phyloP scores from a whole-genome alignment of 2,329 filamentous ascomycete genomes.

The Aureobasidium sp. region DNA sequence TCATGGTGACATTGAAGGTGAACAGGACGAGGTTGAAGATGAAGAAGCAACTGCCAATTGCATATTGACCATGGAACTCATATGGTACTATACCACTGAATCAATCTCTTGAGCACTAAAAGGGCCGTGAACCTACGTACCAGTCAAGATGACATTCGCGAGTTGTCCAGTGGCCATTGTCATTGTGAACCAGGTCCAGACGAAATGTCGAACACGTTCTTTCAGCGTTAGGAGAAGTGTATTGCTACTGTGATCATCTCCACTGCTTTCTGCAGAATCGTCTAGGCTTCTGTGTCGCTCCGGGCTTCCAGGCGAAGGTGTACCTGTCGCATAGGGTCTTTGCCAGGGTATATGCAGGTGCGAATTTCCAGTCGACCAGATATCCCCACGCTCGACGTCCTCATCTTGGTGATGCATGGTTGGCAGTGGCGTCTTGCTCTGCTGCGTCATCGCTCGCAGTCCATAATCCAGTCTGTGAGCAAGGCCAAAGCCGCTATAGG shows the following conservation, averaged over 20 bases:
- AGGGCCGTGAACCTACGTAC: constrained; percentile 20
- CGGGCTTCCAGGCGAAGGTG: not conserved
- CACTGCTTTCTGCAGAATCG: not conserved
- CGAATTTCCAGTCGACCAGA: constrained; percentile 1
- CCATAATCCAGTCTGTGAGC: not conserved
- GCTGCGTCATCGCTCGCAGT: not conserved
- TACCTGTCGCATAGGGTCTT: constrained; percentile 3
- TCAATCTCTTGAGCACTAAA: not conserved
- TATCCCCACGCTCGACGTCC: constrained; percentile 3
- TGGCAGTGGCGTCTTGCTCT: not conserved
- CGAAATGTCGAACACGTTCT: constrained; percentile 54
- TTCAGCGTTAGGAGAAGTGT: constrained; percentile 36
- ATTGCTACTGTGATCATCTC: not conserved
- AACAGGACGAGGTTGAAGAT: constrained; percentile 52
- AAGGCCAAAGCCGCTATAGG: not conserved
- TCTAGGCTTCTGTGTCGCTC: not conserved
- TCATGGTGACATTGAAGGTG: constrained; percentile 61
- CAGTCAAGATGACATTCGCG: constrained; percentile 49
- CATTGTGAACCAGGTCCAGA: constrained; percentile 75
- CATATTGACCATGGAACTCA: constrained; percentile 39
- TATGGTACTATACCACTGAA: constrained; percentile 30
- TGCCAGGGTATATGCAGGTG: not conserved
- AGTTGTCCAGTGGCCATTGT: constrained; percentile 57
- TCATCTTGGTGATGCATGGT: constrained; percentile 4
- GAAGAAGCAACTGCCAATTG: constrained; percentile 44